Conservation (phyloP, 106 monocot species). For the Hemerocallis citrina region DNA sequence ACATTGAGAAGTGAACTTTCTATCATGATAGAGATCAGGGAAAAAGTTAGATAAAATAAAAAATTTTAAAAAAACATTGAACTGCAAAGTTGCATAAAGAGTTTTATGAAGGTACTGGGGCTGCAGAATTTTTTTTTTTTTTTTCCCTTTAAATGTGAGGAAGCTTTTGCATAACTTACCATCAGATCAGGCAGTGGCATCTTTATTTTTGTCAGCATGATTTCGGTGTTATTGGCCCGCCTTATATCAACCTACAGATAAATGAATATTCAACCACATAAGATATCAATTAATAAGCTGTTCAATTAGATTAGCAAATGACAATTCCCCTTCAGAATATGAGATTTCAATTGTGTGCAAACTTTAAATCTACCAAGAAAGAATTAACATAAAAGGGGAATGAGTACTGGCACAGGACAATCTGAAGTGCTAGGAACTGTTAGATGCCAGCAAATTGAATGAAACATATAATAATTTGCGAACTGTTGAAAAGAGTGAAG, state of each 20-base stretch:
- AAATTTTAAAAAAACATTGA: too few species aligned
- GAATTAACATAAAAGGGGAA: not conserved
- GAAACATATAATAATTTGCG: not conserved
- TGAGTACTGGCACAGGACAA: not conserved
- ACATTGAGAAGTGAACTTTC: too few species aligned
- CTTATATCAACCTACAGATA: conserved; percentile 60
- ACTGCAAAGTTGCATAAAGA: conserved; percentile 1
- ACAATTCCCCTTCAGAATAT: not conserved
- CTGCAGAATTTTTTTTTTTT: too few species aligned
- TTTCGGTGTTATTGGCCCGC: conserved; percentile 85
- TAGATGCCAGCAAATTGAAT: not conserved
- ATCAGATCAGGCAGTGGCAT: conserved; percentile 94
- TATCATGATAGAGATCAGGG: too few species aligned
- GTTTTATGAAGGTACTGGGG: not conserved
- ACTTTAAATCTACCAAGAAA: too few species aligned
- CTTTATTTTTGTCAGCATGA: conserved; percentile 95
- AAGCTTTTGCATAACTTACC: conserved; percentile 32
- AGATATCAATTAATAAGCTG: too few species aligned
- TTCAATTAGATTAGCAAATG: not conserved
- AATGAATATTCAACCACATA: not conserved
- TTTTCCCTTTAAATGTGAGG: too few species aligned
- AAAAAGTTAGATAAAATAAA: too few species aligned
- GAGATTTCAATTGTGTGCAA: not conserved
- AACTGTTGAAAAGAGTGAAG: not conserved
- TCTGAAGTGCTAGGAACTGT: not conserved